phyloP scores from a whole-genome alignment of 1,284 basidiomycete species.

The Ganoderma lucidum region DNA sequence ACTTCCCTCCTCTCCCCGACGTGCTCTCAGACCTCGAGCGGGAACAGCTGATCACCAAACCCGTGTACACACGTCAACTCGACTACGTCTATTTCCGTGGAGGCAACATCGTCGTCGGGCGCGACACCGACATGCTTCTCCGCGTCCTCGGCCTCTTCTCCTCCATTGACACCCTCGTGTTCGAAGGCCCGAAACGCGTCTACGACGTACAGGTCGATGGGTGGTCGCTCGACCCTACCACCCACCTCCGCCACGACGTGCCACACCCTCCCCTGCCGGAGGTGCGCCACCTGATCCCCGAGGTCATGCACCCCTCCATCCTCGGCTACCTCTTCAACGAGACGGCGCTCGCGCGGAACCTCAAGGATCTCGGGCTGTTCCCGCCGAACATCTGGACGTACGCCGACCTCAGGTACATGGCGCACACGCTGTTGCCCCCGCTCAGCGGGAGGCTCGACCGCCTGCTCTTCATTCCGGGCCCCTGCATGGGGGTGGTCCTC shows the following conservation, averaged over 20 bases:
- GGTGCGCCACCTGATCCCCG: not conserved
- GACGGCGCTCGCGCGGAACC: not conserved
- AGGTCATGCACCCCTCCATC: not conserved
- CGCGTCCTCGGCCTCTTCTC: not conserved
- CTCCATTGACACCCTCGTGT: not conserved
- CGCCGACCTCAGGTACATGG: not conserved
- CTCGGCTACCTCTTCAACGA: not conserved
- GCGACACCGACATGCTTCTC: not conserved
- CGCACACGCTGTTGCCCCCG: not conserved
- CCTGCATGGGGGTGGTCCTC: not conserved
- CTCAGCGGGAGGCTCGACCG: not conserved
- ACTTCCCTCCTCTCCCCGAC: not conserved
- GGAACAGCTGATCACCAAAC: not conserved
- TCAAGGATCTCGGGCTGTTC: not conserved
- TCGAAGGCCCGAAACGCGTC: not conserved
- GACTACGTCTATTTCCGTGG: not conserved
- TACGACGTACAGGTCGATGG: not conserved
- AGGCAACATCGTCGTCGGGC: constrained; percentile 4
- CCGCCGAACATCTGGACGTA: not conserved
- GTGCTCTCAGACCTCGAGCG: not conserved
- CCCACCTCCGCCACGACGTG: not conserved
- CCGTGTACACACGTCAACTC: not conserved
- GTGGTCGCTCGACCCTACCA: not conserved
- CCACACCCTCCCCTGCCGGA: not conserved
- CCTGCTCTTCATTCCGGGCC: not conserved